phyloP scores from a whole-genome alignment of 2,329 filamentous ascomycete genomes.

The Zelopaecilomyces penicillatus region DNA sequence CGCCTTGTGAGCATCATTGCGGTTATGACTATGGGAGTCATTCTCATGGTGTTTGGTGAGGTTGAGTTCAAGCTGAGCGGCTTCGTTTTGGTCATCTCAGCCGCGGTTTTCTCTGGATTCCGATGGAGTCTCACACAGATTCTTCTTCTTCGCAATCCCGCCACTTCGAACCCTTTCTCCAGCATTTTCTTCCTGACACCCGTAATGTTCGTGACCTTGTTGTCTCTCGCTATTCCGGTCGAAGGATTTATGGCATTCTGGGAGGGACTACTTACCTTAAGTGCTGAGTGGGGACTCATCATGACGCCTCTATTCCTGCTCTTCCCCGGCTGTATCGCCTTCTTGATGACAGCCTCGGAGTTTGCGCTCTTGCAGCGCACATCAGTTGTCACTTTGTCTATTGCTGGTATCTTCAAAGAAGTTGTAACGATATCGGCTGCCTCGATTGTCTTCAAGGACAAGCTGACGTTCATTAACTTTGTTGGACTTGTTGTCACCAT shows the following conservation, averaged over 20 bases:
- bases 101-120: constrained; percentile 92
- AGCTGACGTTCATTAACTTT: constrained; percentile 78
- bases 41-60: constrained; percentile 98
- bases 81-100: constrained; percentile 86
- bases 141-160: constrained; percentile 82
- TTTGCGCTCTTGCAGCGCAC: constrained; percentile 93
- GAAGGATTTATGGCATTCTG: constrained; percentile 67
- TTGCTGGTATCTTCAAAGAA: constrained; percentile 98
- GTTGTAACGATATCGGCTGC: constrained; percentile 91
- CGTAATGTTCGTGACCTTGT: constrained; percentile 82
- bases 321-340: constrained; percentile 85
- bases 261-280: constrained; percentile 56
- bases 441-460: constrained; percentile 80
- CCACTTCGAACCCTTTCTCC: constrained; percentile 92
- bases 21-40: constrained; percentile 84
- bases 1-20: constrained; percentile 80
- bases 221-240: constrained; percentile 73
- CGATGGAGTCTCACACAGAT: constrained; percentile 99
- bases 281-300: constrained; percentile 57
- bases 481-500: constrained; percentile 84
- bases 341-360: constrained; percentile 93
- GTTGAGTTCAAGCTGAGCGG: constrained; percentile 79
- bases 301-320: constrained; percentile 66
- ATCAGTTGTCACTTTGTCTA: constrained; percentile 89
- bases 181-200: constrained; percentile 97